These are phyloP conservation scores for Neospermospora avenae DNA, from an alignment of 2,329 filamentous ascomycete genomes.

Conservation along the genomic window DNA sequence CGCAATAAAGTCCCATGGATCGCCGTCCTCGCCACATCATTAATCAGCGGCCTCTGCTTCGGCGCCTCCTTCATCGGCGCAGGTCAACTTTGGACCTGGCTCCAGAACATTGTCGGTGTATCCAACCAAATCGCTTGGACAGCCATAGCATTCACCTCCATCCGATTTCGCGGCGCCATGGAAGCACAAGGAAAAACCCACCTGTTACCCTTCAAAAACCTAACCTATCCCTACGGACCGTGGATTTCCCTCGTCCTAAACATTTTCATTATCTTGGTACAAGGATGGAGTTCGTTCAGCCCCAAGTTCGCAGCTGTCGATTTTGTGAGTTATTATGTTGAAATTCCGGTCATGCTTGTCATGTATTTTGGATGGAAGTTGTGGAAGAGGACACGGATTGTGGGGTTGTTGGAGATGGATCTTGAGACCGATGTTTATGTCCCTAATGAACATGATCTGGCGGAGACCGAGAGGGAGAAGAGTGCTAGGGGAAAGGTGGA, in stretches of 20 bases:
- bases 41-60: conserved; percentile 57
- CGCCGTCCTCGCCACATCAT: conserved; percentile 51
- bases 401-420: conserved; percentile 47
- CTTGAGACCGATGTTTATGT: conserved; percentile 46
- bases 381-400: conserved; percentile 45
- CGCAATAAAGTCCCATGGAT: conserved; percentile 51
- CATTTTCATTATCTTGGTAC: conserved; percentile 56
- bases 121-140: conserved; percentile 67
- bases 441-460: conserved; percentile 31
- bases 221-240: conserved; percentile 63
- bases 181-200: conserved; percentile 57
- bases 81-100: conserved; percentile 62
- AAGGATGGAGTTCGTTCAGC: conserved; percentile 62
- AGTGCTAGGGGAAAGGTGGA: conserved; percentile 29
- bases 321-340: conserved; percentile 63
- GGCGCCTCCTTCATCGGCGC: conserved; percentile 64
- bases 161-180: conserved; percentile 61
- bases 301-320: conserved; percentile 54
- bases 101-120: conserved; percentile 65
- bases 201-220: conserved; percentile 61
- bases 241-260: conserved; percentile 55
- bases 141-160: conserved; percentile 59
- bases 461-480: conserved; percentile 24
- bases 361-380: conserved; percentile 55
- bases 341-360: conserved; percentile 56